phyloP scores from a whole-genome alignment of 306 rosid species.

The Ceratonia siliqua region DNA sequence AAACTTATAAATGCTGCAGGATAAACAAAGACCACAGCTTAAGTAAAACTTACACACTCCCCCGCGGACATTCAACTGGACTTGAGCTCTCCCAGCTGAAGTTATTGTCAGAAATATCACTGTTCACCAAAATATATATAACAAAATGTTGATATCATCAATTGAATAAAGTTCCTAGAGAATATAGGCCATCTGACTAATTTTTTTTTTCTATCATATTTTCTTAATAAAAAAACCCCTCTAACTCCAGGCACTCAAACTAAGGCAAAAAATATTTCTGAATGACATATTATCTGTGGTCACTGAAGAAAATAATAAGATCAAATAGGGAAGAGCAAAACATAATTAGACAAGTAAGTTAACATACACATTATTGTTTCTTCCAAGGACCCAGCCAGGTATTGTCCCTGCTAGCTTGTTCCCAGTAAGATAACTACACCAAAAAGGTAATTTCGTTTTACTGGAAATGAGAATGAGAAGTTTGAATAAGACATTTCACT shows the following conservation, averaged over 20 bases:
- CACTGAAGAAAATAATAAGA: conserved; percentile 1
- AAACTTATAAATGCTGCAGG: neutral
- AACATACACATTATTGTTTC: conserved; percentile 62
- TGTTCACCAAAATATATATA: conserved; percentile 47
- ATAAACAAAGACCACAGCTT: conserved; percentile 10
- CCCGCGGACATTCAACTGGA: conserved; percentile 71
- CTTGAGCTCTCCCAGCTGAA: conserved; percentile 73
- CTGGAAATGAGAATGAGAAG: conserved; percentile 4
- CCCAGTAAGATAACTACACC: conserved; percentile 68
- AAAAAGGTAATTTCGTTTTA: conserved; percentile 22
- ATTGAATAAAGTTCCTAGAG: conserved; percentile 4
- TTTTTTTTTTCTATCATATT: neutral
- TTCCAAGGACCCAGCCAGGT: conserved; percentile 65
- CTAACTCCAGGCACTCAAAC: conserved; percentile 17
- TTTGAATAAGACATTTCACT: neutral
- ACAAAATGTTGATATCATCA: conserved; percentile 26
- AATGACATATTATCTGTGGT: neutral
- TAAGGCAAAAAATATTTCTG: neutral
- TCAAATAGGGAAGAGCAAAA: conserved; percentile 20
- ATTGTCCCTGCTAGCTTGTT: conserved; percentile 74
- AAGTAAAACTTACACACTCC: conserved; percentile 67
- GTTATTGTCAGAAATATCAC: conserved; percentile 83
- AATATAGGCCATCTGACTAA: neutral
- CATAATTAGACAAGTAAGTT: neutral
- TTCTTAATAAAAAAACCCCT: neutral